Evolutionary conservation across 768 basidiomycete species (phyloP), one percentile per base, ranked within the genome.

Genomic region (Mycena latifolia): DNA sequence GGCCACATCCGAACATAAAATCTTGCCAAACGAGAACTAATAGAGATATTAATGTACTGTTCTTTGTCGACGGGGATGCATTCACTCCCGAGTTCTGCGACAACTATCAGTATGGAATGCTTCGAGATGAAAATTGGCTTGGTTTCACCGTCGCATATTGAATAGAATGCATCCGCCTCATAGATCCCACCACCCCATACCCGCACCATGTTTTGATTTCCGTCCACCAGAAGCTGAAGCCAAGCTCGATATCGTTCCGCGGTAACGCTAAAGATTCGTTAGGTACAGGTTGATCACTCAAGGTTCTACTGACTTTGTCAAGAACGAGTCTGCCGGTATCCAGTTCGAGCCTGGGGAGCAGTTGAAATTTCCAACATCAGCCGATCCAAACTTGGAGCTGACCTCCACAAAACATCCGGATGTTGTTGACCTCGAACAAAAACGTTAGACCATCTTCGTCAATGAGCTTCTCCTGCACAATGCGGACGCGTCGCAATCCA

Each of bases 1-100:
- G 93, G 28, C 96, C 96, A 76, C 96, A 98, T 5, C 91, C 95
- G 76, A 98, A 98, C 91, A 94, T 91, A 78, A 98, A 96, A 78
- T 98, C 97, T 79, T 98, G 96, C 96, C 96, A 98, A 29, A 98
- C 95, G 35, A 98, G 83, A 52, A 98, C 88, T 88, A 58, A 25
- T 14, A 9, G 35, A 43, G 64, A 46, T 5, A 9, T 55, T 2
- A 61, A 29, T 39, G 31, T 8, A 14, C n/a, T 2, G 11, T 22
- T 25, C 28, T 37, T 43, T 28, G 27, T 17, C 14, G 1, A 25
- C 35, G 17, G 65, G 47, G 33, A n/a, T 70, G 43, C 28, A 54
- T 58, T 74, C 73, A 89, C 88, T 85, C 73, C 93, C 88, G 71
- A 93, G 84, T 77, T 91, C 89, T 92, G 64, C 55, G 41, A 22